Percentiles rank a stretch among this genome's conserved stretches.
These are phyloP conservation scores for Tetrahymena malaccensis DNA, from an alignment of 73 alveolate genomes.

Conservation along the genomic window DNA sequence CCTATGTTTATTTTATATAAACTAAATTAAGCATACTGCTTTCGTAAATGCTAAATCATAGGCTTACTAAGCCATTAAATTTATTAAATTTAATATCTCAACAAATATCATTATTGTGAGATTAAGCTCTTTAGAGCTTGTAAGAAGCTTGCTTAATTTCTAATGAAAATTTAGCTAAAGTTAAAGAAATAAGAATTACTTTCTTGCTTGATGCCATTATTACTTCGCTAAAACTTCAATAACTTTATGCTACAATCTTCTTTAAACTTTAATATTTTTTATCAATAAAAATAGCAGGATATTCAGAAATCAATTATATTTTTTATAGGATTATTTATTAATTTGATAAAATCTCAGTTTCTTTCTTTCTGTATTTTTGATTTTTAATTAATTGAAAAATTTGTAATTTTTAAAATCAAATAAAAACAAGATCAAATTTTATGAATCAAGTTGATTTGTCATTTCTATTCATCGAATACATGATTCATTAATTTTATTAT, in stretches of 20 bases:
- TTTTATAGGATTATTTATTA: background rate
- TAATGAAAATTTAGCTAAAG: background rate
- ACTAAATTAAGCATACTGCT: background rate
- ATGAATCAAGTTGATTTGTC: background rate
- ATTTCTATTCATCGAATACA: background rate
- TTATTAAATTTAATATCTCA: background rate
- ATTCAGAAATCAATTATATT: background rate
- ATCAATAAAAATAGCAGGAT: background rate
- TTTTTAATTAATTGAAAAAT: background rate
- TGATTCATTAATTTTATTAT: background rate
- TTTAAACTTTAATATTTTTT: background rate
- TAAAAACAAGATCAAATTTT: background rate
- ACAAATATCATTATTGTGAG: background rate
- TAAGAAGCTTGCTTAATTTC: background rate
- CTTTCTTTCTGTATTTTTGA: background rate
- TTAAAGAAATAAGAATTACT: background rate
- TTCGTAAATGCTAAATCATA: background rate
- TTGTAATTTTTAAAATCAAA: background rate
- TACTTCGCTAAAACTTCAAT: background rate
- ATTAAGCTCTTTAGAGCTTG: background rate
- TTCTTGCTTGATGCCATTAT: background rate
- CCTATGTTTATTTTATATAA: background rate
- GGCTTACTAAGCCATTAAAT: background rate
- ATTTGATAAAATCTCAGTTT: background rate
- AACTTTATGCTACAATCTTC: background rate